Evolutionary conservation across 257 asterid genomes (phyloP).

Genomic region (Haberlea rhodopensis): DNA sequence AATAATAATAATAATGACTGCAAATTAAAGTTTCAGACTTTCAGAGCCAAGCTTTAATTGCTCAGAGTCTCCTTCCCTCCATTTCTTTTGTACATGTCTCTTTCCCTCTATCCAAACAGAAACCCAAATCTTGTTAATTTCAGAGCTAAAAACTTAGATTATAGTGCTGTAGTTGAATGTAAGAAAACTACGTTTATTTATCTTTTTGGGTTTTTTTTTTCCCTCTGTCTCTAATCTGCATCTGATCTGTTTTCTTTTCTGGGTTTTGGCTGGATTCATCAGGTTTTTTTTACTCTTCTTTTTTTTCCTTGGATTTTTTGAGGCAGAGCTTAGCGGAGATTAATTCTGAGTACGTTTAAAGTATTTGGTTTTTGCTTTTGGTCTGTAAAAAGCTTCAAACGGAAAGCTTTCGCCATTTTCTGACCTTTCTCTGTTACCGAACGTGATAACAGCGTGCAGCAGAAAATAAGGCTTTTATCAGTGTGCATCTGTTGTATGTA

Average conservation of each 20-base stretch:
- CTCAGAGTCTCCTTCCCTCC: not conserved
- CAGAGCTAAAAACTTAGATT: not conserved
- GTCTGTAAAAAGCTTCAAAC: not conserved
- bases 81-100: not conserved
- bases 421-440: not conserved
- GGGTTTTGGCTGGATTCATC: not conserved
- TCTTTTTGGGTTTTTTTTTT: not conserved
- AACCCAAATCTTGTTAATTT: not conserved
- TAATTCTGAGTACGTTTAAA: not conserved
- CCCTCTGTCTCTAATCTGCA: not conserved
- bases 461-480: not conserved
- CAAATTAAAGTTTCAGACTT: not conserved
- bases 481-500: not conserved
- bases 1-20: not conserved
- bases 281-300: not conserved
- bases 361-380: not conserved
- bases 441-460: not conserved
- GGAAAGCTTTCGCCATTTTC: not conserved
- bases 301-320: not conserved
- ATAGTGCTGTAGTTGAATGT: not conserved
- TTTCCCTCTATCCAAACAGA: not conserved
- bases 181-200: not conserved
- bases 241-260: not conserved
- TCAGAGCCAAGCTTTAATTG: not conserved
- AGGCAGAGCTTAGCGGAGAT: not conserved